Conservation (phyloP, 2,329 filamentous ascomycete genomes). For the Epichloe sylvatica region DNA sequence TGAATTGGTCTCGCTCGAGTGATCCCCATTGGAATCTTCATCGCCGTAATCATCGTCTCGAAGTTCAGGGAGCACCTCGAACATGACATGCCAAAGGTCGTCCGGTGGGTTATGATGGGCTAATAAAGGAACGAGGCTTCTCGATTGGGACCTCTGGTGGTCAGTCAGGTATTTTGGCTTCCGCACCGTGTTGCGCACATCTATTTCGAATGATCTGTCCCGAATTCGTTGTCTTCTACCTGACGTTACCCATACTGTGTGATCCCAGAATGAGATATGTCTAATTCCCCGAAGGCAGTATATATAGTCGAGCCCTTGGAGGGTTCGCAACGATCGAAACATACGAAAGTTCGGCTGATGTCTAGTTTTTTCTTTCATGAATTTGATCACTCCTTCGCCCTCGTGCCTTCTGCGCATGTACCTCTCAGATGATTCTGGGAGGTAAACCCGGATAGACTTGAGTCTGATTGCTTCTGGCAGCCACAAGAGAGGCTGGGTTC, state of each 20-base stretch:
- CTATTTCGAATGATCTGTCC: constrained; percentile 17
- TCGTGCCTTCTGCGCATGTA: constrained; percentile 27
- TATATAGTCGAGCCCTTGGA: constrained; percentile 33
- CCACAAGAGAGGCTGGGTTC: constrained; percentile 23
- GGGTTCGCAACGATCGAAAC: constrained; percentile 22
- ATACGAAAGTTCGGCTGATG: constrained; percentile 27
- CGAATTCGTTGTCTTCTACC: constrained; percentile 9
- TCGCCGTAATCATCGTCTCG: not conserved
- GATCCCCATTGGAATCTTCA: not conserved
- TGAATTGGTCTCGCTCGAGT: not conserved
- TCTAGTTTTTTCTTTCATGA: constrained; percentile 17
- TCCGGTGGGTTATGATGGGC: constrained; percentile 1
- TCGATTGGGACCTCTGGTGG: constrained; percentile 7
- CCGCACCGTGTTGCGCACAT: constrained; percentile 13
- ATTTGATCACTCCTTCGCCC: constrained; percentile 7
- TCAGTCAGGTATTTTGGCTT: constrained; percentile 8
- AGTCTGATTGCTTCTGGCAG: constrained; percentile 25
- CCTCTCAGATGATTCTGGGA: constrained; percentile 21
- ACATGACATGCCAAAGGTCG: constrained; percentile 6
- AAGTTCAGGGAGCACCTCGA: not conserved
- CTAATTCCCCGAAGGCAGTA: constrained; percentile 29
- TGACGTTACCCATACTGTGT: constrained; percentile 12
- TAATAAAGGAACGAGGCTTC: constrained; percentile 12
- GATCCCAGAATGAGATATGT: constrained; percentile 28
- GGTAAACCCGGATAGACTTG: constrained; percentile 25